A percentile compares a stretch with the other conserved stretches of the same genome.
Evolutionary conservation across 2,329 filamentous ascomycete genomes (phyloP).

Genomic region (Nemania sp.): DNA sequence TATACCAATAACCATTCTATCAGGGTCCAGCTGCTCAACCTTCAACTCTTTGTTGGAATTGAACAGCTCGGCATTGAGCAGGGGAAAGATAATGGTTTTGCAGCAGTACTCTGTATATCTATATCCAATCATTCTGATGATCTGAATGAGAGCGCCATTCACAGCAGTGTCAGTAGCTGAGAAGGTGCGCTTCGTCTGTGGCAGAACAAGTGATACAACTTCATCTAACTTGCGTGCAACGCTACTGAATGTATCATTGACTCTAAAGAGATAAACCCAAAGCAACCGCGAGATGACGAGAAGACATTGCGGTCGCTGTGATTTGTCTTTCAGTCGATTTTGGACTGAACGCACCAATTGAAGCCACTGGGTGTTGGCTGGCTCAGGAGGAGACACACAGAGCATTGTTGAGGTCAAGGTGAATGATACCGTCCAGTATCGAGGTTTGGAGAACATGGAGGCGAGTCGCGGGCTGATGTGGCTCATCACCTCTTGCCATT

Average conservation of each 20-base stretch:
- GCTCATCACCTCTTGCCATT: slow-evolving; percentile 85
- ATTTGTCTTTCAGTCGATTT: slow-evolving; percentile 80
- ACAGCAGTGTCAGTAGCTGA: slow-evolving; percentile 82
- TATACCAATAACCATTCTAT: slow-evolving; percentile 96
- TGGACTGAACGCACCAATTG: slow-evolving; percentile 77
- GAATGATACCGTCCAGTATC: slow-evolving; percentile 88
- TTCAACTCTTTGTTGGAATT: slow-evolving; percentile 73
- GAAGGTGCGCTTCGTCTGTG: slow-evolving; percentile 77
- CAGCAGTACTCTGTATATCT: slow-evolving; percentile 95
- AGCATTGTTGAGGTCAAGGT: slow-evolving; percentile 84
- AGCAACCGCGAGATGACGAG: slow-evolving; percentile 87
- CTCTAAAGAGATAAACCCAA: slow-evolving; percentile 93
- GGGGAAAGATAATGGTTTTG: slow-evolving; percentile 86
- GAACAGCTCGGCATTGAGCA: slow-evolving; percentile 93
- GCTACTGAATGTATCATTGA: slow-evolving; percentile 68
- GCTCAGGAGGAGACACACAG: slow-evolving; percentile 84
- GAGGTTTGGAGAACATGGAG: slow-evolving; percentile 86
- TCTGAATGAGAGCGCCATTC: slow-evolving; percentile 86
- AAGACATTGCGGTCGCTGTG: slow-evolving; percentile 75
- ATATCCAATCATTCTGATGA: slow-evolving; percentile 92
- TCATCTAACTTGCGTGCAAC: slow-evolving; percentile 85
- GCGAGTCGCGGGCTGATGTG: slow-evolving; percentile 76
- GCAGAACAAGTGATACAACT: slow-evolving; percentile 81
- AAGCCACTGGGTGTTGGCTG: slow-evolving; percentile 84
- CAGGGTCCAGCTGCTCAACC: slow-evolving; percentile 91